phyloP scores from a whole-genome alignment of 23 red algal genomes.

The Gracilaria vermiculophylla region DNA sequence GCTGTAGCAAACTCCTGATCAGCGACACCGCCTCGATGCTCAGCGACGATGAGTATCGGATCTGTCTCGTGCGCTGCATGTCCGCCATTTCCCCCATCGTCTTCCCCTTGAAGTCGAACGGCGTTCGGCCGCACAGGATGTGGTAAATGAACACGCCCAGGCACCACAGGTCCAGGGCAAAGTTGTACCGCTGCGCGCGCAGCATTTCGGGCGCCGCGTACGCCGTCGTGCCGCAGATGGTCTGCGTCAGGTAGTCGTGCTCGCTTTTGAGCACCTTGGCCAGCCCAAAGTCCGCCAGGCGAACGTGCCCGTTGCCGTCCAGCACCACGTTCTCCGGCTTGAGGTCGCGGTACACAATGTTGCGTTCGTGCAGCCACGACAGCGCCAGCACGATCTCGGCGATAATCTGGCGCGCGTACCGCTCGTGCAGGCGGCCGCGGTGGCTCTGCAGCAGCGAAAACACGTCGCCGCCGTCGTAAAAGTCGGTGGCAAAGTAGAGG shows the following conservation, averaged over 20 bases:
- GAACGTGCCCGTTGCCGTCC: slow-evolving; percentile 87
- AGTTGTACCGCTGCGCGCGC: slow-evolving; percentile 60
- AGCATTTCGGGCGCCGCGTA: slow-evolving; percentile 93
- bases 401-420: slow-evolving; percentile 57
- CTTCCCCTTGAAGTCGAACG: slow-evolving; percentile 79
- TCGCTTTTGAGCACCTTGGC: slow-evolving; percentile 80
- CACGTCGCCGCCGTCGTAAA: slow-evolving; percentile 89
- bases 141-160: slow-evolving; percentile 88
- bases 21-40: slow-evolving; percentile 74
- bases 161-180: slow-evolving; percentile 80
- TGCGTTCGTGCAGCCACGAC: slow-evolving; percentile 74
- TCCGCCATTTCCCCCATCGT: slow-evolving; percentile 75
- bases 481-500: slow-evolving; percentile 86
- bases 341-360: slow-evolving; percentile 93
- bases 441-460: slow-evolving; percentile 70
- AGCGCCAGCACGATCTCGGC: slow-evolving; percentile 82
- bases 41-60: slow-evolving; percentile 72
- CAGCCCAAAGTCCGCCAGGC: slow-evolving; percentile 94
- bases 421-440: slow-evolving; percentile 69
- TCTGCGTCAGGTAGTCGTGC: slow-evolving; percentile 59
- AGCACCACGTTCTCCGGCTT: slow-evolving; percentile 97
- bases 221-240: slow-evolving; percentile 87
- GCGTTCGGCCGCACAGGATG: slow-evolving; percentile 74
- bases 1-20: slow-evolving; percentile 71
- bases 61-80: slow-evolving; percentile 44